Evolutionary conservation across 2,329 filamentous ascomycete genomes (phyloP).

Genomic region (Paracamarosporium sp.): DNA sequence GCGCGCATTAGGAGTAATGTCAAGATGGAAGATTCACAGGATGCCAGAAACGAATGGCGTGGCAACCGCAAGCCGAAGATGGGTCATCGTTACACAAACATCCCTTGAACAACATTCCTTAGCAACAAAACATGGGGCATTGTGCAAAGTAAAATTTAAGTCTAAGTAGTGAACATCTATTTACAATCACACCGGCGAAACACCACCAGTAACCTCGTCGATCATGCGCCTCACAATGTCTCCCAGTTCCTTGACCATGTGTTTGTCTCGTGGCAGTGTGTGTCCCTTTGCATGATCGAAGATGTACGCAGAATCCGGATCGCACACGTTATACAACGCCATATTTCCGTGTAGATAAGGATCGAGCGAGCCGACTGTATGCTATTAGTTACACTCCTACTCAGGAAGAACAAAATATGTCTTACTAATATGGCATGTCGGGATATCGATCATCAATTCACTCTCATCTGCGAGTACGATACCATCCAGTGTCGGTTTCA

Average conservation of each 20-base stretch:
- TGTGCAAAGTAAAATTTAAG: not conserved
- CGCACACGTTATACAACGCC: constrained; percentile 68
- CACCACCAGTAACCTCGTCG: constrained; percentile 20
- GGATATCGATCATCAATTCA: constrained; percentile 49
- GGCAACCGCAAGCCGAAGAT: not conserved
- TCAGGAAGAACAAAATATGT: not conserved
- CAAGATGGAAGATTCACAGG: not conserved
- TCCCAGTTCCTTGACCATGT: constrained; percentile 40
- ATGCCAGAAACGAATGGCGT: not conserved
- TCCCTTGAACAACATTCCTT: constrained; percentile 6
- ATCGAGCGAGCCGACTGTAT: constrained; percentile 49
- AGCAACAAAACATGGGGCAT: not conserved
- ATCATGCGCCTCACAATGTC: constrained; percentile 37
- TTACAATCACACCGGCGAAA: constrained; percentile 4
- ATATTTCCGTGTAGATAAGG: constrained; percentile 68
- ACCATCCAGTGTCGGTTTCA: constrained; percentile 36
- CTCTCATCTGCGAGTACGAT: constrained; percentile 50
- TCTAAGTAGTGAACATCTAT: constrained; percentile 1
- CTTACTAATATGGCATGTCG: constrained; percentile 49
- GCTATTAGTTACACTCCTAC: not conserved
- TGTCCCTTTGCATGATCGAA: constrained; percentile 72
- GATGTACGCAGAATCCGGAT: constrained; percentile 64
- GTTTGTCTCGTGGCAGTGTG: constrained; percentile 57
- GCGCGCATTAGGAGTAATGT: not conserved
- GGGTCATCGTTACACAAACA: not conserved